These are phyloP conservation scores for Naganishia onofrii DNA, from an alignment of 768 basidiomycete genomes.

Conservation along the genomic window DNA sequence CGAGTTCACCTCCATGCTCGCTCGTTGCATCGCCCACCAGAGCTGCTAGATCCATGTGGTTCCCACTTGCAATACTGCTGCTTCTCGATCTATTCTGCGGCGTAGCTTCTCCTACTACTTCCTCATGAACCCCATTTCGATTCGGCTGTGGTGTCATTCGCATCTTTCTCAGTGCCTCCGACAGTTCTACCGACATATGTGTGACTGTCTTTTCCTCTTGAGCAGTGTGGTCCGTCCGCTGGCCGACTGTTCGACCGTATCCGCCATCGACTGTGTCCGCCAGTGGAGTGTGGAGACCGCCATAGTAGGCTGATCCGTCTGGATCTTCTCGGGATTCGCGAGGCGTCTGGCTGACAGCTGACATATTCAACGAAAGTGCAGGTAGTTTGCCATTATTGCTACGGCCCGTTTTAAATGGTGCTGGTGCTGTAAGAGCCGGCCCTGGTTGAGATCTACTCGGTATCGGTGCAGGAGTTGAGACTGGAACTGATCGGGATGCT, in stretches of 20 bases:
- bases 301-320: conserved; percentile 18
- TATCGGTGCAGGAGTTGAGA: neutral
- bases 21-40: conserved; percentile 9
- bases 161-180: conserved; percentile 26
- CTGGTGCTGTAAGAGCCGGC: conserved; percentile 14
- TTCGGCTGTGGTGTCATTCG: conserved; percentile 10
- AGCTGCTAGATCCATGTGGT: neutral
- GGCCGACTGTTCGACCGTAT: conserved; percentile 13
- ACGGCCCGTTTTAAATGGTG: conserved; percentile 18
- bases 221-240: neutral
- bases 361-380: conserved; percentile 7
- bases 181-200: conserved; percentile 29
- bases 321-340: neutral
- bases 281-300: conserved; percentile 38
- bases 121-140: neutral
- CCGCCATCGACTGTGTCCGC: conserved; percentile 11
- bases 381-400: neutral
- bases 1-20: conserved; percentile 29
- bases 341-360: neutral
- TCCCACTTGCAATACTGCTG: conserved; percentile 23
- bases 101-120: neutral
- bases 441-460: conserved; percentile 7
- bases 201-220: conserved; percentile 31
- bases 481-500: conserved; percentile 11
- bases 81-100: conserved; percentile 32